A percentile compares a stretch with the other conserved stretches of the same genome.
Evolutionary conservation across 192 early-diverging fungal genomes (phyloP).

Genomic region (Podila verticillata): DNA sequence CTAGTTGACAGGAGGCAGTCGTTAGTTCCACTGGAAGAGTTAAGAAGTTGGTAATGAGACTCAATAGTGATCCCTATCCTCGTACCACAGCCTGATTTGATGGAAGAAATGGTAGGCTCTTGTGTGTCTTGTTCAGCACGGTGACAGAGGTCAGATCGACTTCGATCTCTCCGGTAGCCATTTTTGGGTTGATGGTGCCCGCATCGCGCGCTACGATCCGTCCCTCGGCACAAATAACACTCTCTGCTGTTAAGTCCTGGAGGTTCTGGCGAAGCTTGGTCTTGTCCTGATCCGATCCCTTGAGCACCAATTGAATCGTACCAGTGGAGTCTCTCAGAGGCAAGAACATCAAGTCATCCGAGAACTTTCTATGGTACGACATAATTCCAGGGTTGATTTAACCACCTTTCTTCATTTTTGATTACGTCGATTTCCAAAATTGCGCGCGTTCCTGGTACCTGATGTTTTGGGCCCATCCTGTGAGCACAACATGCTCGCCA

Average conservation of each 20-base stretch:
- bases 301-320: slow-evolving; percentile 75
- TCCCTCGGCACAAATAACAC: slow-evolving; percentile 76
- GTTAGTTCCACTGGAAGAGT: background rate
- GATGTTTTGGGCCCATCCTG: slow-evolving; percentile 79
- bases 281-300: slow-evolving; percentile 20
- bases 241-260: slow-evolving; percentile 70
- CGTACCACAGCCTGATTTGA: slow-evolving; percentile 59
- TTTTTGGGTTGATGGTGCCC: slow-evolving; percentile 54
- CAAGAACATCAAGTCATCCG: slow-evolving; percentile 78
- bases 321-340: slow-evolving; percentile 83
- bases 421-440: background rate
- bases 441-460: slow-evolving; percentile 40
- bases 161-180: slow-evolving; percentile 76
- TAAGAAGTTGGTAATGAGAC: background rate
- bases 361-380: slow-evolving; percentile 61
- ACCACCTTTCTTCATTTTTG: background rate
- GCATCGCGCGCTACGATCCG: slow-evolving; percentile 66
- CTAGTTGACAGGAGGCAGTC: slow-evolving; percentile 41
- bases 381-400: too few species aligned
- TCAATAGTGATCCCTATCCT: background rate
- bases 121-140: slow-evolving; percentile 75
- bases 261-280: slow-evolving; percentile 49
- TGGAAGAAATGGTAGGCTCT: slow-evolving; percentile 69
- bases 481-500: slow-evolving; percentile 73
- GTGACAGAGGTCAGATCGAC: slow-evolving; percentile 66